Conservation (phyloP, 495 filamentous ascomycete species). For the Penicillium psychrofluorescens region DNA sequence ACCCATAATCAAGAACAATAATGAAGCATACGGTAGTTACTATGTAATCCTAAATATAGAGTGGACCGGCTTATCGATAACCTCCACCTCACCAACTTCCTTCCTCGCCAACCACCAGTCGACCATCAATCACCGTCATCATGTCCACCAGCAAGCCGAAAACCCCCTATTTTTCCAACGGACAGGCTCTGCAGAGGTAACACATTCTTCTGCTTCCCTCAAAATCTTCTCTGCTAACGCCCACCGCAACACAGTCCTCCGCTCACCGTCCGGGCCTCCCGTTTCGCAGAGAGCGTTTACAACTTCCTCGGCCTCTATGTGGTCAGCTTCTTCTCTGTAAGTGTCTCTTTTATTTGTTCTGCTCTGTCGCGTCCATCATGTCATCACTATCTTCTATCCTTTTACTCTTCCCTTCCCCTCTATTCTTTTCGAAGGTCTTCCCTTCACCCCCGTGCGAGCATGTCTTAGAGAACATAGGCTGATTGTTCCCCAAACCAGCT, state of each 20-base stretch:
- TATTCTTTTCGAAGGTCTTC: neutral
- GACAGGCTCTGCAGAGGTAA: slow-evolving; percentile 28
- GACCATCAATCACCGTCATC: slow-evolving; percentile 1
- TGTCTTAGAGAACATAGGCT: slow-evolving; percentile 1
- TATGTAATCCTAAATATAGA: neutral
- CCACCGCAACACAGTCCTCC: slow-evolving; percentile 29
- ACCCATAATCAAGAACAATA: slow-evolving; percentile 5
- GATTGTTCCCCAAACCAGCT: slow-evolving; percentile 36
- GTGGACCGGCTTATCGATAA: slow-evolving; percentile 3
- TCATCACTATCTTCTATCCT: neutral
- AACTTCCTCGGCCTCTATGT: slow-evolving; percentile 37
- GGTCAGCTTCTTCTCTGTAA: slow-evolving; percentile 38
- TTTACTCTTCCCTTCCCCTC: neutral
- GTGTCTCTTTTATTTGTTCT: slow-evolving; percentile 1
- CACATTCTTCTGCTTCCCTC: slow-evolving; percentile 1
- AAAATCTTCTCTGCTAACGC: slow-evolving; percentile 16
- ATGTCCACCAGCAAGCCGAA: slow-evolving; percentile 26
- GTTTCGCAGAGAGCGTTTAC: slow-evolving; percentile 37
- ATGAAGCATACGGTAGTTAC: no score
- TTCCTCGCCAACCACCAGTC: neutral
- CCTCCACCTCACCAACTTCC: slow-evolving; percentile 10
- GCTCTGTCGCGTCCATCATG: neutral
- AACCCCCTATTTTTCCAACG: slow-evolving; percentile 30
- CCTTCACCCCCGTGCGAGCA: neutral
- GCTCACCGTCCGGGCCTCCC: slow-evolving; percentile 33